Percentiles rank a stretch among this genome's conserved stretches.
phyloP scores from a whole-genome alignment of 495 filamentous ascomycete species.

The Amniculicola lignicola region DNA sequence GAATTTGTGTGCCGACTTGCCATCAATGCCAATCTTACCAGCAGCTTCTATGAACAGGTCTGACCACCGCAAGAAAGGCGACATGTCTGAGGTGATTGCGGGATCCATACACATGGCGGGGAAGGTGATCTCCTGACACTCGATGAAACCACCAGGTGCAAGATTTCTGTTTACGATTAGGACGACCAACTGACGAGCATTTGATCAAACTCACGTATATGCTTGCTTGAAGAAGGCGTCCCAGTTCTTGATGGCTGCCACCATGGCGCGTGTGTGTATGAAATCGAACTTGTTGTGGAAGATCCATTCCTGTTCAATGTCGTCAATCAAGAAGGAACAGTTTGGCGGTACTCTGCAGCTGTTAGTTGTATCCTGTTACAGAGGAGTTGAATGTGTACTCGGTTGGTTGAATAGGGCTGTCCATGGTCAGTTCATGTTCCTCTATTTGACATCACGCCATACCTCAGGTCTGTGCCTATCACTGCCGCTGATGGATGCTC shows the following conservation, averaged over 20 bases:
- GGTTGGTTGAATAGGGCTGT: slow-evolving; percentile 28
- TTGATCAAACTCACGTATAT: slow-evolving; percentile 11
- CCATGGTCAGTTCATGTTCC: background rate
- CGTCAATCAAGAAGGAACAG: slow-evolving; percentile 31
- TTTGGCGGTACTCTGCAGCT: slow-evolving; percentile 32
- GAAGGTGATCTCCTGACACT: slow-evolving; percentile 27
- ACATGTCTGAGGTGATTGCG: slow-evolving; percentile 1
- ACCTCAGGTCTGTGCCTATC: slow-evolving; percentile 31
- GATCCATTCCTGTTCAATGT: slow-evolving; percentile 26
- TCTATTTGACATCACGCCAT: background rate
- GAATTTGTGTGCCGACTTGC: background rate
- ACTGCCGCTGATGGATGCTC: slow-evolving; percentile 33
- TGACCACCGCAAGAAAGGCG: slow-evolving; percentile 22
- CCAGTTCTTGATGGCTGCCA: slow-evolving; percentile 29
- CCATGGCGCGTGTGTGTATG: slow-evolving; percentile 29
- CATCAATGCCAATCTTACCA: slow-evolving; percentile 14
- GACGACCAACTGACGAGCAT: no score
- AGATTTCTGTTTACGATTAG: slow-evolving; percentile 26
- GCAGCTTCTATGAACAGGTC: slow-evolving; percentile 18
- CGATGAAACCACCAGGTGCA: slow-evolving; percentile 29
- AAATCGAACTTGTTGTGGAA: slow-evolving; percentile 25
- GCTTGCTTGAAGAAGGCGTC: slow-evolving; percentile 13
- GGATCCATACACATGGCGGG: slow-evolving; percentile 15
- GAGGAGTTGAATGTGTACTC: no score
- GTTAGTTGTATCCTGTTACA: no score